Percentiles rank a stretch among this genome's conserved stretches.
These are phyloP conservation scores for Immersiella caudata DNA, from an alignment of 495 filamentous ascomycete genomes.

Conservation along the genomic window DNA sequence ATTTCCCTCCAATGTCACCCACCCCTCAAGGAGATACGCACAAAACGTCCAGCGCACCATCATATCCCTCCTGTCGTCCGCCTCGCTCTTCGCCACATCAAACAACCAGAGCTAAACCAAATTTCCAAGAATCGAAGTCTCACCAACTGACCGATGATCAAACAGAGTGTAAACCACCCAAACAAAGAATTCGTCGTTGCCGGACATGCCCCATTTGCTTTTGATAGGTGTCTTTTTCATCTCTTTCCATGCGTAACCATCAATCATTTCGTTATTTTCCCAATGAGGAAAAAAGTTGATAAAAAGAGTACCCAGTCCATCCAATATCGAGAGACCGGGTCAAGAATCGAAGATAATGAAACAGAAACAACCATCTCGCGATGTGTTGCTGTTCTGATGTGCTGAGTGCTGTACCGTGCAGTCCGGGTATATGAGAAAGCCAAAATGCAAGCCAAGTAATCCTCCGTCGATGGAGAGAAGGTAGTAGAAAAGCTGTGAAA, in stretches of 20 bases:
- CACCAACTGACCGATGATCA: too few relatives aligned
- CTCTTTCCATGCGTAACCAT: background rate
- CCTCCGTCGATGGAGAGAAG: background rate
- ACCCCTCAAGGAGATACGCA: background rate
- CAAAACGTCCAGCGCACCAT: background rate
- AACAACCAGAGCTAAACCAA: background rate
- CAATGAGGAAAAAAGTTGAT: background rate
- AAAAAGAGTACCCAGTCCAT: background rate
- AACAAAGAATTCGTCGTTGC: background rate
- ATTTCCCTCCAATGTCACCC: background rate
- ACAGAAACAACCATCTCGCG: background rate
- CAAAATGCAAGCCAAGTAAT: slow-evolving; percentile 12
- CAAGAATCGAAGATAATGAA: background rate
- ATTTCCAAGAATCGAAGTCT: background rate
- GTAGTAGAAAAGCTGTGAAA: background rate
- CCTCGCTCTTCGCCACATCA: background rate
- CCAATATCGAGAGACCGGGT: background rate
- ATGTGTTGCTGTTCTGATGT: background rate
- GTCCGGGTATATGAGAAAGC: slow-evolving; percentile 17
- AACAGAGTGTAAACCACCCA: background rate
- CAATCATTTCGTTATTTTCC: background rate
- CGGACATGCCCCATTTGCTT: background rate
- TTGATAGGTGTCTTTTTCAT: background rate
- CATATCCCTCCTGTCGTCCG: background rate
- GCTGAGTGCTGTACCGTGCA: background rate